Evolutionary conservation across 345 rosid genomes (phyloP), one percentile per base, ranked within the genome.

Genomic region (Noccaea caerulescens): DNA sequence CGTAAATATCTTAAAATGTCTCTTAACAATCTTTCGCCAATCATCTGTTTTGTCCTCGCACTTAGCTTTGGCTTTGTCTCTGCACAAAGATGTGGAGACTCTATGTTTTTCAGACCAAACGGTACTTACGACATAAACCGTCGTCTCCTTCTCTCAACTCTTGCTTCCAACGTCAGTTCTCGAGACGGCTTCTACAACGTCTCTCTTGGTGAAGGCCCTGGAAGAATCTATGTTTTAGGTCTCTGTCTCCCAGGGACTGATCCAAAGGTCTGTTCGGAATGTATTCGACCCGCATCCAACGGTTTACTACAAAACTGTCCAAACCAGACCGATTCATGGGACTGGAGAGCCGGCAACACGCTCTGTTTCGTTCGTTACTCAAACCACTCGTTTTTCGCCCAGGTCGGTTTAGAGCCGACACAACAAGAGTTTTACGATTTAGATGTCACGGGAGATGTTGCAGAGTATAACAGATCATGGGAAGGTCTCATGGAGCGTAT

Each of bases 291-390:
- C 7, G 60, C 82, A 0, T 39, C 68, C 2, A 12, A 3, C 0
- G 37, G 33, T 37, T 71, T 81, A 13, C 14, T 61, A 39, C 4
- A 47, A 1, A 58, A 12, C 11, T 85, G 87, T 56, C 80, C 80
- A 2, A 64, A 72, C 72, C 79, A 51, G 50, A 80, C 69, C 6
- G 82, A 85, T 3, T 84, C 85, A 16, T 47, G 73, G 10, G 23
- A 58, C 30, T 79, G 82, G 80, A 65, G 54, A 39, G 73, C 67
- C 3, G 6, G 25, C 23, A 10, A 65, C 9, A 65, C 77, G 2
- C 56, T 72, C 50, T 84, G 89, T 56, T 63, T 76, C 39, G 44
- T 81, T 4, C 77, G 81, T 4, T 85, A 85, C 47, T 34, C 86
- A 3, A 76, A 84, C 49, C 49, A 56, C 7, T 45, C 69, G 6